Evolutionary conservation across 1,139 yeast genomes (phyloP), one percentile per base, ranked within the genome.

Genomic region (Kurtzmaniella quercitrusa): DNA sequence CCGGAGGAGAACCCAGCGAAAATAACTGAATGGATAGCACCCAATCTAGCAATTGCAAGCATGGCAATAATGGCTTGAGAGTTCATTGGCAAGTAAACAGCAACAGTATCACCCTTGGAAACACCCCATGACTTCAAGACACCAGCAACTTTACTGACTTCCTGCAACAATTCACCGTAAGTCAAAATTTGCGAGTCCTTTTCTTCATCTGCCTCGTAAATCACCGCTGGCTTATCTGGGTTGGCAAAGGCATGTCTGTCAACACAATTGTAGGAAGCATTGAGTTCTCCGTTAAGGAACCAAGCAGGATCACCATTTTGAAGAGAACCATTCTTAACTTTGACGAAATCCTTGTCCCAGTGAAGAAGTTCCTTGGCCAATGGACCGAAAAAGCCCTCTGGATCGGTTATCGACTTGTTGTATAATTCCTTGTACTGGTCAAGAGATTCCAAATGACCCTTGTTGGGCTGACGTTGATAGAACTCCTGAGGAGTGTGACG

Each of bases 1-100:
- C 96, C 96, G 33, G 96, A 84, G 25, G 95, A 85, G 73, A 93
- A 93, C 37, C 98, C 98, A 46, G 98, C 98, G 67, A 93, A 93
- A 53, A 93, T 85, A 42, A 93, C 98, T 11, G 98, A 87, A 71
- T 93, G 98, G 54, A 90, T 75, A 41, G 98, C 98, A 66, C 98
- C 98, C 52, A 93, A 71, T 71, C 98, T 85, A 41, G 88, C 91
- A 57, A 90, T 87, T 43, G 98, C 97, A 60, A 93, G 77, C 87
- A 93, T 84, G 51, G 98, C 91, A 54, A 93, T 77, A 47, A 93
- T 80, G 43, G 98, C 96, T 67, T 90, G 96, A 45, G 97, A 89
- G 50, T 89, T 90, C 98, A 93, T 93, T 61, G 98, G 98, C 70
- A 93, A 72, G 70, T 93, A 93, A 53, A 93, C 85, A 49, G 97